Conservation (phyloP, 108 stramenopile species). For the Cyclotella sp. region DNA sequence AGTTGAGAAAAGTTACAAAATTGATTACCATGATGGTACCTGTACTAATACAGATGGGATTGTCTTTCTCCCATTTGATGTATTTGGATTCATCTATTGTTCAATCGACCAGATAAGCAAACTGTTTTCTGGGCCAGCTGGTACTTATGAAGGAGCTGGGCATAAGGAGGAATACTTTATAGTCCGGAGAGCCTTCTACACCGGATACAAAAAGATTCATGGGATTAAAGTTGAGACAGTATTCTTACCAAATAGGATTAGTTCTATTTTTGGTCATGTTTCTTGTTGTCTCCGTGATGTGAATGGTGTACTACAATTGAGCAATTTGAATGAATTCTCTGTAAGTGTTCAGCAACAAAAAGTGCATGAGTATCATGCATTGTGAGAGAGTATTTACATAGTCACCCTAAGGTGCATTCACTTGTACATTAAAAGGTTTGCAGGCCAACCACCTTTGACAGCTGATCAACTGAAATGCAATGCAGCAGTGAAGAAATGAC, state of each 20-base stretch:
- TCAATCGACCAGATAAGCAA: conserved; percentile 2
- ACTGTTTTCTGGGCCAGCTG: conserved; percentile 4
- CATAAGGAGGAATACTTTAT: neutral
- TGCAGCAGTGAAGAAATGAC: neutral
- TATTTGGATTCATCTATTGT: conserved; percentile 20
- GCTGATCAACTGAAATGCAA: conserved; percentile 6
- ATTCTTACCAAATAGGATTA: conserved; percentile 5
- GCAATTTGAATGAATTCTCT: neutral
- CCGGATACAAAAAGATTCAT: conserved; percentile 14
- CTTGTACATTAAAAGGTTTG: neutral
- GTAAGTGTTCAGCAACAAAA: neutral
- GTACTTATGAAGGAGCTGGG: neutral
- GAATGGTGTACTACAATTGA: neutral
- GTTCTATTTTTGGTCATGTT: neutral
- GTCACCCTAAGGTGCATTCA: neutral
- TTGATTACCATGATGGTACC: neutral
- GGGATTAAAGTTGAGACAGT: conserved; percentile 8
- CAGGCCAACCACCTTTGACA: neutral
- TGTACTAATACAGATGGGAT: neutral
- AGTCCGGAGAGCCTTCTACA: neutral
- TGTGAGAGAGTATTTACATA: neutral
- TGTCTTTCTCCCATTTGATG: neutral
- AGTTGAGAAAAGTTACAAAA: neutral
- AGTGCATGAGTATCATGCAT: neutral
- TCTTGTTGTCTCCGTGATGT: neutral